Percentiles rank a stretch among this genome's conserved stretches.
These are phyloP conservation scores for Aspergillus ellipticus DNA, from an alignment of 495 filamentous ascomycete species.

Conservation along the genomic window DNA sequence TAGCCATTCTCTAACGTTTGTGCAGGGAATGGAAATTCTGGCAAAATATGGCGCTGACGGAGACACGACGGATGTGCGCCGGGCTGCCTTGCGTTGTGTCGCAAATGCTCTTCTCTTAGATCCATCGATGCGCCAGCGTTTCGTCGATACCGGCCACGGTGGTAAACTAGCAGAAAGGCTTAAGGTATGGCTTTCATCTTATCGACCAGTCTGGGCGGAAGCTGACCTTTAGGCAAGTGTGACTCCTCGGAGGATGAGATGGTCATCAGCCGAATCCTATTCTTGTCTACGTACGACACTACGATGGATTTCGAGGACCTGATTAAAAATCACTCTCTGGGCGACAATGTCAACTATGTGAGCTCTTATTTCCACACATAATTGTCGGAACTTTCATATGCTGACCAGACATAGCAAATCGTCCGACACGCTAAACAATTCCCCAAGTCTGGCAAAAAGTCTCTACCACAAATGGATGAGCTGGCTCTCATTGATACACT, in stretches of 20 bases:
- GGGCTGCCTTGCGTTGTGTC: slow-evolving; percentile 77
- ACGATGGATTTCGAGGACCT: slow-evolving; percentile 63
- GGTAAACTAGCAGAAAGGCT: slow-evolving; percentile 67
- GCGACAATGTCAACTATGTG: slow-evolving; percentile 63
- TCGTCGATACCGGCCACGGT: slow-evolving; percentile 75
- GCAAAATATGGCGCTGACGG: slow-evolving; percentile 65
- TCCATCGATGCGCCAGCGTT: slow-evolving; percentile 66
- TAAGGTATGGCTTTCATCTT: slow-evolving; percentile 40
- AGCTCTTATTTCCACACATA: neutral
- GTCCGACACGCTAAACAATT: slow-evolving; percentile 61
- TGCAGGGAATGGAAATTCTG: slow-evolving; percentile 73
- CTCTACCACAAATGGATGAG: slow-evolving; percentile 61
- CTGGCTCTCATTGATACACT: slow-evolving; percentile 80
- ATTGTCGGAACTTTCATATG: no score
- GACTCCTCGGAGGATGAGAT: slow-evolving; percentile 87
- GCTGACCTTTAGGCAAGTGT: slow-evolving; percentile 38
- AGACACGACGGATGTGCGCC: slow-evolving; percentile 58
- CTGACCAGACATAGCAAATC: slow-evolving; percentile 53
- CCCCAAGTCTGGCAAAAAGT: slow-evolving; percentile 40
- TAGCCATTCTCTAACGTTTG: slow-evolving; percentile 17
- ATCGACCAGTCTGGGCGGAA: neutral
- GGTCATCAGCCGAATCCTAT: slow-evolving; percentile 74
- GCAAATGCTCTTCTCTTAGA: slow-evolving; percentile 82
- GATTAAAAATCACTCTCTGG: slow-evolving; percentile 66
- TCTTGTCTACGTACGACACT: slow-evolving; percentile 82